Conservation (phyloP, 2,329 filamentous ascomycete genomes). For the Pseudofabraea citricarpa region DNA sequence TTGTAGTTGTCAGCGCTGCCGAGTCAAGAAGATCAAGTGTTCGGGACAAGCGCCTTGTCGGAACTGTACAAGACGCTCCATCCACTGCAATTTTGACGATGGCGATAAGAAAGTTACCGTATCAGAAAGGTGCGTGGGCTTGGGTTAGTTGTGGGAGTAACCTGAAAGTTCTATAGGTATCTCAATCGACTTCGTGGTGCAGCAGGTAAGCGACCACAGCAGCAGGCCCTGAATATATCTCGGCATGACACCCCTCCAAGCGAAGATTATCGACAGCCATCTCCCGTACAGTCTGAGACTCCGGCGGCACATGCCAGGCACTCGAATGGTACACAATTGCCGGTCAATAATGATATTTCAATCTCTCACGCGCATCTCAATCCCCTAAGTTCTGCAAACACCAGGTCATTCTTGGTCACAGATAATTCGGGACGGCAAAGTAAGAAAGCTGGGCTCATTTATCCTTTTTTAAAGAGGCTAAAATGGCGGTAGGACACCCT, state of each 20-base stretch:
- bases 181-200: background rate
- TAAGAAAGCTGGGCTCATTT: background rate
- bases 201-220: background rate
- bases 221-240: background rate
- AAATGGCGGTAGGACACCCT: background rate
- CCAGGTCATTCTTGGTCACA: background rate
- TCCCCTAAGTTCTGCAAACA: background rate
- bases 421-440: background rate
- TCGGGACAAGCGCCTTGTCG: background rate
- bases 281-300: no score
- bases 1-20: background rate
- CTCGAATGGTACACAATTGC: background rate
- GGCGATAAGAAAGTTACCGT: background rate
- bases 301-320: background rate
- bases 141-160: background rate
- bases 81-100: background rate
- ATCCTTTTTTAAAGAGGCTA: background rate
- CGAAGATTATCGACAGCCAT: no score
- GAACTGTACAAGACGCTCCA: background rate
- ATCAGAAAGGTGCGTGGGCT: background rate
- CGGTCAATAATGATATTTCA: background rate
- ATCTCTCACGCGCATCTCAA: background rate
- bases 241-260: background rate
- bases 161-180: no score
- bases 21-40: background rate